A percentile compares a stretch with the other conserved stretches of the same genome.
Conservation (phyloP, 179 eudicot species). For the Actinidia arguta region DNA sequence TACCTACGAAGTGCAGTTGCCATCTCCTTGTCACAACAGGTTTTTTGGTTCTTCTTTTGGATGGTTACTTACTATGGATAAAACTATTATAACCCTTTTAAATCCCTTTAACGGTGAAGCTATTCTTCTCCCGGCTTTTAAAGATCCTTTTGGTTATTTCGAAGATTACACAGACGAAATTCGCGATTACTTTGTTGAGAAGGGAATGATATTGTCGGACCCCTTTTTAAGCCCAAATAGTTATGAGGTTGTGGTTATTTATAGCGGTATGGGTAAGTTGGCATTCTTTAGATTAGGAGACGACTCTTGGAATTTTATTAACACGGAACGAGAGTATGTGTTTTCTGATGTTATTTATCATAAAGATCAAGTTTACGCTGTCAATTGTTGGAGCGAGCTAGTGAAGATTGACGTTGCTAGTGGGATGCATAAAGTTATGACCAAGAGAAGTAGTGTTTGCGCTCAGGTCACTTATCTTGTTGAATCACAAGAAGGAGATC, state of each 20-base stretch:
- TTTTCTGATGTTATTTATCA: slow-evolving; percentile 20
- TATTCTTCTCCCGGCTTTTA: neutral
- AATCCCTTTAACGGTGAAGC: neutral
- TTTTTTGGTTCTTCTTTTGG: slow-evolving; percentile 3
- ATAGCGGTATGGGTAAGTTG: neutral
- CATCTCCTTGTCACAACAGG: neutral
- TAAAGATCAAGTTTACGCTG: slow-evolving; percentile 15
- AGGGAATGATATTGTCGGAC: neutral
- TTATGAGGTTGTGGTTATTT: neutral
- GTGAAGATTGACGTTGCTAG: neutral
- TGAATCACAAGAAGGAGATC: slow-evolving; percentile 22
- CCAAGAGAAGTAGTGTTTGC: neutral
- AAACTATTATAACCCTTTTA: neutral
- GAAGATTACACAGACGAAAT: neutral
- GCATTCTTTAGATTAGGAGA: slow-evolving; percentile 31
- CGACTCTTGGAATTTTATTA: slow-evolving; percentile 24
- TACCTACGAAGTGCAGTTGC: neutral
- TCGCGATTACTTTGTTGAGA: neutral
- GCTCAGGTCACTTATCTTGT: slow-evolving; percentile 21
- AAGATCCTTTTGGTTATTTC: neutral
- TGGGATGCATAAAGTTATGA: neutral
- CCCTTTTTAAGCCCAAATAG: neutral
- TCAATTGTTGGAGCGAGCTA: slow-evolving; percentile 13
- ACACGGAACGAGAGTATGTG: neutral
- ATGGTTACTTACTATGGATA: neutral